Evolutionary conservation across 345 rosid genomes (phyloP).

Genomic region (Mallotus nudiflorus): DNA sequence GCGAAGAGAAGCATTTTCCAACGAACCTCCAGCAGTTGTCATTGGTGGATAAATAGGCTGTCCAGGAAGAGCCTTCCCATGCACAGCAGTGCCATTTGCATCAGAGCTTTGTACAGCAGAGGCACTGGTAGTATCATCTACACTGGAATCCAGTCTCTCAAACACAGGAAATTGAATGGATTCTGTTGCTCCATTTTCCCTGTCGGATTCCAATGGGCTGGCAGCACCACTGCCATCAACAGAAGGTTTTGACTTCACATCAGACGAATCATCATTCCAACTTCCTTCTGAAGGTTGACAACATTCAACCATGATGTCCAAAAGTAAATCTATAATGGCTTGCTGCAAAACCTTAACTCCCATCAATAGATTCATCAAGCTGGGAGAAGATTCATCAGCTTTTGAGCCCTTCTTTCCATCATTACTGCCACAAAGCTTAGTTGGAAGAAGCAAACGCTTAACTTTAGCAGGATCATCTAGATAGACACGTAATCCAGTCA

Average conservation of each 20-base stretch:
- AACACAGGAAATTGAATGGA: slow-evolving; percentile 54
- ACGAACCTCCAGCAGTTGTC: slow-evolving; percentile 56
- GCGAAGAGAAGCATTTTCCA: slow-evolving; percentile 57
- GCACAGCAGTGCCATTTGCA: slow-evolving; percentile 43
- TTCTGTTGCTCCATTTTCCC: slow-evolving; percentile 62
- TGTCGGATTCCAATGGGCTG: slow-evolving; percentile 57
- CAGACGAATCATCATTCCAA: slow-evolving; percentile 47
- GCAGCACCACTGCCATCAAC: slow-evolving; percentile 50
- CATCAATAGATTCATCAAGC: slow-evolving; percentile 98
- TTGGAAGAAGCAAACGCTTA: slow-evolving; percentile 94
- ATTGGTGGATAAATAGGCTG: slow-evolving; percentile 61
- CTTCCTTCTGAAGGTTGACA: slow-evolving; percentile 92
- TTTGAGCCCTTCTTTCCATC: slow-evolving; percentile 73
- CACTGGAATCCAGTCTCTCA: slow-evolving; percentile 74
- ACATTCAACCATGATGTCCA: slow-evolving; percentile 98
- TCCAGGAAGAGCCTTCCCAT: slow-evolving; percentile 56
- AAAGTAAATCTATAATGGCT: slow-evolving; percentile 93
- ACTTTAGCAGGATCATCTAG: slow-evolving; percentile 98
- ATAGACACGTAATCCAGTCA: slow-evolving; percentile 91
- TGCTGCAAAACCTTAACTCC: slow-evolving; percentile 99
- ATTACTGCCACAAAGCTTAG: slow-evolving; percentile 69
- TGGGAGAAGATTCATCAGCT: slow-evolving; percentile 87
- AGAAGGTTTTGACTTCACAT: slow-evolving; percentile 47
- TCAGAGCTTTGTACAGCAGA: slow-evolving; percentile 81
- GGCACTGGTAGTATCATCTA: slow-evolving; percentile 58